Percentiles rank a stretch among this genome's conserved stretches.
These are phyloP conservation scores for Xylaria scruposa DNA, from an alignment of 495 filamentous ascomycete genomes.

Conservation along the genomic window DNA sequence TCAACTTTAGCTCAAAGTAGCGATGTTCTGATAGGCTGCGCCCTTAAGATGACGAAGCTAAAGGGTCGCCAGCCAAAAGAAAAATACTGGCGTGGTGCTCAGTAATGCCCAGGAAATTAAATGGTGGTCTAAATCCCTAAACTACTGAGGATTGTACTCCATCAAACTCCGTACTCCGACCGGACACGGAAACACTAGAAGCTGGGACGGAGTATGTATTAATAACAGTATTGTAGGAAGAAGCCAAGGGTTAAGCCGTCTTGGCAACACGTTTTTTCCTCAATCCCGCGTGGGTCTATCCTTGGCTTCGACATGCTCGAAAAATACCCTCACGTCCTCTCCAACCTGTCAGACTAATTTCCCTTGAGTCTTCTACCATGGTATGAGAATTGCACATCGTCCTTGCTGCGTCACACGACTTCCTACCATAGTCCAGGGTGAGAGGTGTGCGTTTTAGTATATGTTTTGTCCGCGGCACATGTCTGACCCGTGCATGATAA, in stretches of 20 bases:
- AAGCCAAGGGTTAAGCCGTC: slow-evolving; percentile 24
- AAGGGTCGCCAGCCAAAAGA: neutral
- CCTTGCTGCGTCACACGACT: neutral
- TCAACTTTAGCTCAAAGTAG: neutral
- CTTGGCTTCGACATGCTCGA: slow-evolving; percentile 5
- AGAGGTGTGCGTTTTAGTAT: neutral
- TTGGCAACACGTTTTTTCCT: slow-evolving; percentile 26
- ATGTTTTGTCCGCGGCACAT: neutral
- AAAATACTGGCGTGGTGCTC: neutral
- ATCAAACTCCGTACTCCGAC: slow-evolving; percentile 16
- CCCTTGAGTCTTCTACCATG: neutral
- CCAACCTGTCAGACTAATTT: neutral
- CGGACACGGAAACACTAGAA: neutral
- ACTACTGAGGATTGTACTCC: neutral
- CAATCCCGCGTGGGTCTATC: slow-evolving; percentile 21
- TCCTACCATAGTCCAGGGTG: neutral
- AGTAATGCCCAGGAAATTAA: neutral
- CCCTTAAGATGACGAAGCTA: neutral
- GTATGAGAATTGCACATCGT: neutral
- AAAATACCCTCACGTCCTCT: slow-evolving; percentile 3
- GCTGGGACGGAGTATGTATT: neutral
- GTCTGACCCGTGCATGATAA: slow-evolving; percentile 7
- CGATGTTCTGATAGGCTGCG: neutral
- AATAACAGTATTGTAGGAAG: neutral
- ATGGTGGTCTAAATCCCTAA: neutral